phyloP scores from a whole-genome alignment of 345 rosid species.

The Moricandia moricandioides region DNA sequence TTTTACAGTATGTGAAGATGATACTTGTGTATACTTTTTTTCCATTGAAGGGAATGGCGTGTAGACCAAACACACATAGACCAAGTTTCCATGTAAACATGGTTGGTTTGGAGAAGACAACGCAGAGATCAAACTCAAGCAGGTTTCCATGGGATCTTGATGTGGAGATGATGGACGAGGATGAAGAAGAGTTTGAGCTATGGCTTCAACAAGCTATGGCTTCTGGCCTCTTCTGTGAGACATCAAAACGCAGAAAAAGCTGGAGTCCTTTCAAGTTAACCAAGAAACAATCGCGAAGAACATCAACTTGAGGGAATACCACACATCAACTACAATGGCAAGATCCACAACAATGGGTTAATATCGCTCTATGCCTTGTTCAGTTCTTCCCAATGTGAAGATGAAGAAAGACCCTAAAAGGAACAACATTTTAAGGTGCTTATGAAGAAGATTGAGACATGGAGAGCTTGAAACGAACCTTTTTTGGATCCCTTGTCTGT shows the following conservation, averaged over 20 bases:
- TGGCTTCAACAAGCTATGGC: conserved; percentile 93
- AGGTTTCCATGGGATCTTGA: conserved; percentile 89
- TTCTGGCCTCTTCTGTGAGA: conserved; percentile 84
- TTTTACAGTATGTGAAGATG: background rate
- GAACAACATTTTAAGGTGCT: background rate
- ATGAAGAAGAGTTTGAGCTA: conserved; percentile 77
- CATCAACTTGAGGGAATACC: conserved; percentile 47
- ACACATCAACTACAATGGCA: conserved; percentile 3
- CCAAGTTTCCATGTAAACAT: conserved; percentile 96
- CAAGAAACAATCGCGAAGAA: conserved; percentile 84
- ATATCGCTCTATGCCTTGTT: background rate
- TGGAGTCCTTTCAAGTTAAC: conserved; percentile 90
- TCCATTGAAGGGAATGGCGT: conserved; percentile 78
- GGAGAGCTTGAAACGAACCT: conserved; percentile 4
- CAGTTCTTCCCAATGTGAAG: background rate
- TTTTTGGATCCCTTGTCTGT: conserved; percentile 13
- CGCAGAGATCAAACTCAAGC: conserved; percentile 78
- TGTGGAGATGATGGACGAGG: conserved; percentile 93
- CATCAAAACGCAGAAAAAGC: conserved; percentile 80
- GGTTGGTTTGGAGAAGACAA: conserved; percentile 80
- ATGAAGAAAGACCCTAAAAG: background rate
- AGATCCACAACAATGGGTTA: background rate
- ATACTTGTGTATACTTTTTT: background rate
- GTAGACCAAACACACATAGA: conserved; percentile 91
- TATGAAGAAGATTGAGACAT: conserved; percentile 3